Percentiles rank a stretch among this genome's conserved stretches.
Evolutionary conservation across 805 yeast species (phyloP).

Genomic region (Barnettozyma botsteinii): DNA sequence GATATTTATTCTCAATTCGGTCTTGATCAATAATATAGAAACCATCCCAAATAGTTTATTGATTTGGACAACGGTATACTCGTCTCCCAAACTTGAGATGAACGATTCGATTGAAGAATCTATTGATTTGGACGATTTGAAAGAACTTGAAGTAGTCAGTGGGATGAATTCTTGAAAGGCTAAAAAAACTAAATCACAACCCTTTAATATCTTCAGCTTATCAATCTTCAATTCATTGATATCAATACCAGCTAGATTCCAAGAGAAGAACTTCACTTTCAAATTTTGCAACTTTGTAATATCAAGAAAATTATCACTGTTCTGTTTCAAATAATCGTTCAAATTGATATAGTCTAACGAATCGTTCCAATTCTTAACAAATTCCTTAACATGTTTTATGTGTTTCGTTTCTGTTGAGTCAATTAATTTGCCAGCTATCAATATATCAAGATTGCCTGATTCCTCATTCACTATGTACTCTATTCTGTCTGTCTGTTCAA

Average conservation of each 20-base stretch:
- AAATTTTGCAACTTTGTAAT: slow-evolving; percentile 10
- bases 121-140: slow-evolving; percentile 28
- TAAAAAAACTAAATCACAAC: slow-evolving; percentile 34
- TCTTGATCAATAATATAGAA: slow-evolving; percentile 37
- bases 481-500: slow-evolving; percentile 1
- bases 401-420: background rate
- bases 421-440: slow-evolving; percentile 3
- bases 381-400: slow-evolving; percentile 1
- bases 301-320: slow-evolving; percentile 17
- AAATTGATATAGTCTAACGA: slow-evolving; percentile 8
- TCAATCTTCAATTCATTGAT: slow-evolving; percentile 17
- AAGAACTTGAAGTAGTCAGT: slow-evolving; percentile 31
- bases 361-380: slow-evolving; percentile 10
- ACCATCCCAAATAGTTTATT: slow-evolving; percentile 50
- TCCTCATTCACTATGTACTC: slow-evolving; percentile 8
- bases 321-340: slow-evolving; percentile 14
- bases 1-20: slow-evolving; percentile 33
- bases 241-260: slow-evolving; percentile 34
- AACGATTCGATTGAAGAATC: slow-evolving; percentile 8
- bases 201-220: slow-evolving; percentile 2
- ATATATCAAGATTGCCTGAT: slow-evolving; percentile 3
- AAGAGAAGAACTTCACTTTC: slow-evolving; percentile 29
- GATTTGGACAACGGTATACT: slow-evolving; percentile 34
- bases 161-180: slow-evolving; percentile 49
- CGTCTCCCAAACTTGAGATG: slow-evolving; percentile 5